A percentile compares a stretch with the other conserved stretches of the same genome.
These are phyloP conservation scores for Cymodocea nodosa DNA, from an alignment of 116 monocot genomes.

Conservation along the genomic window DNA sequence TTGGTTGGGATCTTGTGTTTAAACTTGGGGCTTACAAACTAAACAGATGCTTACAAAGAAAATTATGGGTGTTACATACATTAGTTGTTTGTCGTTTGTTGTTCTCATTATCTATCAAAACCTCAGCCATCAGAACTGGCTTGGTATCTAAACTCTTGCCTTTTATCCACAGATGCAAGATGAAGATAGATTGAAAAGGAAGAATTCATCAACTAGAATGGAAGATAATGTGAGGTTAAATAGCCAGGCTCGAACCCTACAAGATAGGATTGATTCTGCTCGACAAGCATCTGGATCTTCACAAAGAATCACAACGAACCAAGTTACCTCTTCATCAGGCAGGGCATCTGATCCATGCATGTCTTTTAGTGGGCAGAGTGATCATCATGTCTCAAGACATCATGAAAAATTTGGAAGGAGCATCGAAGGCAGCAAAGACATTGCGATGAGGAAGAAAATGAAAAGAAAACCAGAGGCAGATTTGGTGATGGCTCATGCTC, in stretches of 20 bases:
- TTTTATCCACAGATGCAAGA: conserved; percentile 29
- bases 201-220: conserved; percentile 16
- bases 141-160: neutral
- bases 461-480: conserved; percentile 71
- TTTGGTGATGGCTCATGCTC: conserved; percentile 10
- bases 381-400: conserved; percentile 18
- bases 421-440: conserved; percentile 9
- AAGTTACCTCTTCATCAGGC: conserved; percentile 8
- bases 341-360: conserved; percentile 15
- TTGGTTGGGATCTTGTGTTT: too few species aligned
- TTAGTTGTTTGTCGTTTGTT: too few species aligned
- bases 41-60: too few species aligned
- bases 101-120: too few species aligned
- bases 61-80: too few species aligned
- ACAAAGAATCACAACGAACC: conserved; percentile 21
- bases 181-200: conserved; percentile 73
- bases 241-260: conserved; percentile 15
- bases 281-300: conserved; percentile 7
- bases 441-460: conserved; percentile 40
- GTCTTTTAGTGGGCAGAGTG: conserved; percentile 18
- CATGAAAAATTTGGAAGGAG: conserved; percentile 21
- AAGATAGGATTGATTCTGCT: conserved; percentile 18
- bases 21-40: too few species aligned
- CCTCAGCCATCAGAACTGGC: neutral
- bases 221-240: conserved; percentile 17